Base-by-base conservation (phyloP, 2,329 filamentous ascomycete species). In the Penicillium sp. region DNA sequence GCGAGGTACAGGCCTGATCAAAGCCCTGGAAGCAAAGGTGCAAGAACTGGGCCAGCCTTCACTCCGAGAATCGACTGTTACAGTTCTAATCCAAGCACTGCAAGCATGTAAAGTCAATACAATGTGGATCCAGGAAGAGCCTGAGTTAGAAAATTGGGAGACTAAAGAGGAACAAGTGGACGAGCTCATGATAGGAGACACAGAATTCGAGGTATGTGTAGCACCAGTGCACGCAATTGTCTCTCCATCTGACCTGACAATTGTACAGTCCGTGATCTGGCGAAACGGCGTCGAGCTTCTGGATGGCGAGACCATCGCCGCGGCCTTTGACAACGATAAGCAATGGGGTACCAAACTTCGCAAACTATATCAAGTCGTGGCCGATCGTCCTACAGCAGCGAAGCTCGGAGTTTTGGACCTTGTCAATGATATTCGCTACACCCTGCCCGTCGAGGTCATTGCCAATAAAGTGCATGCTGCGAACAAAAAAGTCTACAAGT, bases 221-320 rank as follows among this genome's bases (percentile, higher is more conserved):
- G 33, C 3, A 2, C 2, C 22, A 41, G 33, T 9, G 33, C 36
- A 6, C 11, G 1, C 1, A 16, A 5, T 4, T 5, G 6, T 41
- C 10, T 37, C 19, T 4, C 18, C 9, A 14, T 53, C 35, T 57
- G 39, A 43, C 6, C 37, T 22, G 14, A 11, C n/a, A 4, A 14
- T 14, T 35, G 14, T 64, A 55, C 35, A 80, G 78, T 77, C 78
- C 0, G 73, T 78, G 1, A 75, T 81, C 33, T 81, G 79, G 79
- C 72, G 76, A 22, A 75, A 76, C 24, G 79, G 78, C 0, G 69
- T 81, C 36, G 78, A 79, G 59, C 60, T 68, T 2, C 66, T 74
- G 31, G 68, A 71, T 4, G 67, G 72, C 3, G 58, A 66, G 19
- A 67, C 70, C 0, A 78, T 81, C 10, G 66, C 68, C 11, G 65